phyloP scores from a whole-genome alignment of 192 early-diverging fungal genomes.

The Coemansia sp. region DNA sequence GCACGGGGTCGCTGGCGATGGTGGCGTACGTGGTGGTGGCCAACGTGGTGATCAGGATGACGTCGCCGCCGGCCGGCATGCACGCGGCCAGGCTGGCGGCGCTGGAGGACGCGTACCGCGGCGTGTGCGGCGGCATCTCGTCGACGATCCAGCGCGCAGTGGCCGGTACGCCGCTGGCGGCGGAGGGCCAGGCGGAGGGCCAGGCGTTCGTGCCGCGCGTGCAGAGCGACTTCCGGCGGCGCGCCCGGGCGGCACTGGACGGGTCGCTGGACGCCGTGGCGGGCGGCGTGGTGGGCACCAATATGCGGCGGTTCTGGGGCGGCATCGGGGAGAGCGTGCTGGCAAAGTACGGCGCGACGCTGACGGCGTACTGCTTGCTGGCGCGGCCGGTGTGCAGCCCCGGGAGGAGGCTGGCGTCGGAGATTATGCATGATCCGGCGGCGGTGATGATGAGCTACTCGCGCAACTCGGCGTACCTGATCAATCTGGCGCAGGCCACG shows the following conservation, averaged over 20 bases:
- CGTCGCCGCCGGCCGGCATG: conserved; percentile 42
- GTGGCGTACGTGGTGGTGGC: conserved; percentile 45
- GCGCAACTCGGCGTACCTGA: conserved; percentile 69
- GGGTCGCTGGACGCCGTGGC: conserved; percentile 25
- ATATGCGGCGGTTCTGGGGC: conserved; percentile 48
- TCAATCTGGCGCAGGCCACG: conserved; percentile 76
- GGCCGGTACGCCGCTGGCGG: conserved; percentile 26
- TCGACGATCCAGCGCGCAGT: conserved; percentile 39
- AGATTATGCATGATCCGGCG: conserved; percentile 42
- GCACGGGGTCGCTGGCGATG: conserved; percentile 48
- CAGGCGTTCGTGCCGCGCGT: conserved; percentile 37
- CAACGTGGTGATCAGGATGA: conserved; percentile 34
- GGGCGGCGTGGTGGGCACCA: conserved; percentile 31
- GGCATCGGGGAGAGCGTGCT: conserved; percentile 70
- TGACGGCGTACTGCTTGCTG: conserved; percentile 72
- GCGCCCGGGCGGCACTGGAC: conserved; percentile 34
- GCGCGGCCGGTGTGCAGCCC: conserved; percentile 77
- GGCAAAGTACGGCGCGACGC: conserved; percentile 93
- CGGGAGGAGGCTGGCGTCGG: conserved; percentile 25
- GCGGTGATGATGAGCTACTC: conserved; percentile 65
- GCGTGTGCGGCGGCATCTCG: conserved; percentile 41
- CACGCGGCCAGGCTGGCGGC: conserved; percentile 32
- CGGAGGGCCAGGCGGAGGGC: background rate
- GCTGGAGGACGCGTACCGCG: conserved; percentile 43
- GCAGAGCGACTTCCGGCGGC: conserved; percentile 32